Evolutionary conservation across 78 protist species (phyloP), one percentile per base, ranked within the genome.

Genomic region (Polysphondylium violaceum): DNA sequence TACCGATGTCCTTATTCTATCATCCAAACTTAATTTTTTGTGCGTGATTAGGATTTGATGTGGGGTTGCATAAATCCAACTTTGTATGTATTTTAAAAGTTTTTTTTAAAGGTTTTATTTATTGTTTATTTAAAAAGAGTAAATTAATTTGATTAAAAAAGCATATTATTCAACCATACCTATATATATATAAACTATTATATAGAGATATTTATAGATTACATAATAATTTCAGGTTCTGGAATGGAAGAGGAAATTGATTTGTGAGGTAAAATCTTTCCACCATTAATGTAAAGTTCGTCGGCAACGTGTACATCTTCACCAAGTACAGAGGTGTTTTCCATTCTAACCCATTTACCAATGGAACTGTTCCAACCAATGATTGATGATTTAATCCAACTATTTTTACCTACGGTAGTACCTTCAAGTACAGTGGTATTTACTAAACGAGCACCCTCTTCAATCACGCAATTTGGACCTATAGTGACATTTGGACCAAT

Each of bases 341-440:
- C 96, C 77, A 97, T 55, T 47, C 99, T 88, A 27, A 44, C 88
- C 99, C 98, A 97, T 23, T 51, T 79, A 2, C 98, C 98, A 29
- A 98, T 92, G 21, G 65, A 36, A 19, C 94, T 83, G 7, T 74
- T 51, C 99, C 99, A 98, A n/a, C 99, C 99, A 25, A 98, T 75
- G 87, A 98, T 97, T 25, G 97, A 43, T 33, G 72, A 23, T 73
- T 41, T 23, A 40, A 98, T 51, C 89, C 77, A 93, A 7, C 94
- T 35, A 43, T 94, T 83, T 21, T 68, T 40, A 14, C 86, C 76
- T 25, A 98, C 63, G 2, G 33, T n/a, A 9, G 76, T 33, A 44
- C 96, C 96, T 21, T 74, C 95, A 8, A 98, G 2, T 5, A 98
- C 50, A 2, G 96, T 76, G 27, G 94, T 36, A 40, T 67, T 27